These are phyloP conservation scores for Haberlea rhodopensis DNA, from an alignment of 257 asterid species.

Conservation along the genomic window DNA sequence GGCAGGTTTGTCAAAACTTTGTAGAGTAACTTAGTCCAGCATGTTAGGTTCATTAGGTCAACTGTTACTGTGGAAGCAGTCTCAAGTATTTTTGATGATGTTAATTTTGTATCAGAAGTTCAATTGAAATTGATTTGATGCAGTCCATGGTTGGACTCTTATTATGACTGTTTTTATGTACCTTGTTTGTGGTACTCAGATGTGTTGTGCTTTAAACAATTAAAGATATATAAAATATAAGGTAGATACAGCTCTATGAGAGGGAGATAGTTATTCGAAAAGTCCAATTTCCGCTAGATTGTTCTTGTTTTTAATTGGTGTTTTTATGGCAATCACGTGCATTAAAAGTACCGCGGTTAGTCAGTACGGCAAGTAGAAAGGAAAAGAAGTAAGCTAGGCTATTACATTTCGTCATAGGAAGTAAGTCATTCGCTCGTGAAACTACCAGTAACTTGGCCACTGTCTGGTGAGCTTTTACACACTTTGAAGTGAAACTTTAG, in stretches of 20 bases:
- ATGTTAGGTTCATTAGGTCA: slow-evolving; percentile 17
- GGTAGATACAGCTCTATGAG: not conserved
- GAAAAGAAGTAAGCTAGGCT: too few relatives aligned
- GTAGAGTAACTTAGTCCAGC: slow-evolving; percentile 33
- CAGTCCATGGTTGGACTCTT: not conserved
- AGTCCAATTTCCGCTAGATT: not conserved
- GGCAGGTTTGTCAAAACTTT: slow-evolving; percentile 98
- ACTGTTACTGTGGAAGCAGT: slow-evolving; percentile 25
- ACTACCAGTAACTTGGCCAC: not conserved
- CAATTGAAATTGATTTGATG: not conserved
- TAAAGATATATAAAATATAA: not conserved
- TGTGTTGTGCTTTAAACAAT: slow-evolving; percentile 1
- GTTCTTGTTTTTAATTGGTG: slow-evolving; percentile 1
- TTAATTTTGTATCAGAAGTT: slow-evolving; percentile 5
- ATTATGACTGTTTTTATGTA: not conserved
- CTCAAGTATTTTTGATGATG: slow-evolving; percentile 18
- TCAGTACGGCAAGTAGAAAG: too few relatives aligned
- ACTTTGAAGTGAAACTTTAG: not conserved
- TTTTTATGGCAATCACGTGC: not conserved
- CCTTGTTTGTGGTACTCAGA: not conserved
- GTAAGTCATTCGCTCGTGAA: not conserved
- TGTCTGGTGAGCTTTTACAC: not conserved
- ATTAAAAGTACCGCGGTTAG: too few relatives aligned
- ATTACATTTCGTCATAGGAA: too few relatives aligned
- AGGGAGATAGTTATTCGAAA: slow-evolving; percentile 1